Conservation (phyloP, 352 stramenopile genomes). For the Phytophthora hybrid region DNA sequence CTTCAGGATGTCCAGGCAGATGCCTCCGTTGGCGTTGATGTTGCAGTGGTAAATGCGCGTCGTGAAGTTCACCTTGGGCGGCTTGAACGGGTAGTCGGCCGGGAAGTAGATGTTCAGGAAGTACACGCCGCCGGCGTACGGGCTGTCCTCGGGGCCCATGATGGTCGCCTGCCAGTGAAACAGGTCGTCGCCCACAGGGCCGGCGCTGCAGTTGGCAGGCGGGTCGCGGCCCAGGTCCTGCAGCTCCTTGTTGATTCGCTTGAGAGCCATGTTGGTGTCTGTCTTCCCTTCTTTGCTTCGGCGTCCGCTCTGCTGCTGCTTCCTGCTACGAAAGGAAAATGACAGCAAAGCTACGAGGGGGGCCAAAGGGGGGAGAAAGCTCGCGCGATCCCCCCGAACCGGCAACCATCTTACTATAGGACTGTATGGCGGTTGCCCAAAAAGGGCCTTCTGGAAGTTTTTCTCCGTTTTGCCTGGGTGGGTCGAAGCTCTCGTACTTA, state of each 20-base stretch:
- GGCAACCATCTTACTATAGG: constrained; percentile 16
- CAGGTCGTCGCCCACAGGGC: constrained; percentile 98
- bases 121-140: constrained; percentile 98
- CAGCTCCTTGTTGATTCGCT: constrained; percentile 97
- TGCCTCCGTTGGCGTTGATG: constrained; percentile 99
- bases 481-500: constrained; percentile 37
- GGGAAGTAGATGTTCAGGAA: constrained; percentile 99
- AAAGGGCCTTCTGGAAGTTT: constrained; percentile 53
- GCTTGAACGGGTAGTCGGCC: constrained; percentile 99
- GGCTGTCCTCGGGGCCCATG: constrained; percentile 98
- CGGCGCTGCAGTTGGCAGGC: constrained; percentile 98
- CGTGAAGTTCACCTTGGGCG: constrained; percentile 98
- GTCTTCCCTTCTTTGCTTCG: constrained; percentile 25
- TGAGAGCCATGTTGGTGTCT: constrained; percentile 86
- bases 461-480: constrained; percentile 35
- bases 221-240: constrained; percentile 96
- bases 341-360: constrained; percentile 25
- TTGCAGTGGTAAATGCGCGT: constrained; percentile 99
- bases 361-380: constrained; percentile 31
- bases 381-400: constrained; percentile 18
- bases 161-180: constrained; percentile 98
- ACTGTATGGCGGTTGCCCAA: constrained; percentile 31
- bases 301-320: constrained; percentile 36
- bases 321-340: constrained; percentile 57
- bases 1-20: constrained; percentile 99